Evolutionary conservation across 2,329 filamentous ascomycete species (phyloP), one percentile per base, ranked within the genome.

Genomic region (Alternaria ventricosa): DNA sequence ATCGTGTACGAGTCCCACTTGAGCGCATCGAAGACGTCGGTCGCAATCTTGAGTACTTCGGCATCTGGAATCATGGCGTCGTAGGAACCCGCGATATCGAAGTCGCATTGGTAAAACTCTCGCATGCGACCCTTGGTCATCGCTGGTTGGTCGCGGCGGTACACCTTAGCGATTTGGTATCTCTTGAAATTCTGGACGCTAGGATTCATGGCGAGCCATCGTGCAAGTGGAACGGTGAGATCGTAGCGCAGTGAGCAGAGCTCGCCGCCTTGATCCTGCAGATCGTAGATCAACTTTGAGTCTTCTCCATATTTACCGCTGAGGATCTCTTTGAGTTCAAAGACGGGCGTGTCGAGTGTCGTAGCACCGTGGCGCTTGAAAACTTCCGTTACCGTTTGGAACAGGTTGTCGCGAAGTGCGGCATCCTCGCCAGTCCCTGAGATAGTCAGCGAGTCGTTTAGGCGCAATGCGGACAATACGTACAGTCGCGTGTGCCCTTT

Each of bases 51-150:
- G 72, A 98, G 83, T 63, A 97, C 91, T 82, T 97, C 94, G 41
- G 94, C 92, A 76, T 97, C 95, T 60, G 94, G 93, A 25, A 97
- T 87, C 94, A 97, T 97, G 57, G 92, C 82, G 78, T 97, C 95
- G 83, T 93, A 96, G 45, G 84, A 85, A 65, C 94, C 75, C 12
- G 94, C 94, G 82, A 97, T 95, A 78, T 97, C 94, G 77, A 97
- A 96, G 82, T 98, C 95, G 83, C 94, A 97, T 82, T 97, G 94
- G 84, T 96, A 97, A 82, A 97, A 97, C 82, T 97, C 95, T 75
- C 95, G 88, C 91, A 97, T 96, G 57, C 94, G 89, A 55, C 94
- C 95, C 79, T 96, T 96, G 66, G 91, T 92, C 83, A 97, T 93
- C 9, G 76, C 75, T 23, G 92, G 92, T 79, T 94, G 91, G 79